These are phyloP conservation scores for Coemansia furcata DNA, from an alignment of 192 early-diverging fungal genomes.

Conservation along the genomic window DNA sequence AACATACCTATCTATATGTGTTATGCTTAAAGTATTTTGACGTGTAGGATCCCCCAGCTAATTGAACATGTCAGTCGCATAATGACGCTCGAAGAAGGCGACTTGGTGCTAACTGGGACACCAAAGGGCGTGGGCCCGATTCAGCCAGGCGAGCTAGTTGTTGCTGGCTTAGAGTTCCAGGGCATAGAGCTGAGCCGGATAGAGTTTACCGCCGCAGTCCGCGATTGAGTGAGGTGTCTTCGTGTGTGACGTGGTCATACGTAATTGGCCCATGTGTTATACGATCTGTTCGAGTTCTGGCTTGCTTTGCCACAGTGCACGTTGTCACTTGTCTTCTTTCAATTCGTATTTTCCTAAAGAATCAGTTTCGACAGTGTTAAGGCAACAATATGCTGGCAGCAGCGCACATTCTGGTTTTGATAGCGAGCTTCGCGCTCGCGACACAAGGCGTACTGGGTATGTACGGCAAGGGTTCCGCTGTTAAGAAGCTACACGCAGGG, in stretches of 20 bases:
- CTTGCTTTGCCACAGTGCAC: background rate
- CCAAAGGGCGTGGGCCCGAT: conserved; percentile 88
- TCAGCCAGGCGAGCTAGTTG: conserved; percentile 71
- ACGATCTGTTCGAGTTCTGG: background rate
- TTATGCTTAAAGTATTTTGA: background rate
- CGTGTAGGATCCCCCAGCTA: conserved; percentile 67
- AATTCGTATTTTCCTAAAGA: background rate
- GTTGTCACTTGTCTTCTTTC: background rate
- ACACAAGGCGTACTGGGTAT: conserved; percentile 43
- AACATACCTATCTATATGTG: background rate
- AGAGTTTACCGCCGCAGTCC: conserved; percentile 36
- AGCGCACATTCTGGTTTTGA: background rate
- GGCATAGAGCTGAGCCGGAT: conserved; percentile 46
- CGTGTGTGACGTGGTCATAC: background rate
- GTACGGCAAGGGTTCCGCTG: conserved; percentile 57
- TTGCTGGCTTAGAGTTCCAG: conserved; percentile 61
- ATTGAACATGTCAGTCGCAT: conserved; percentile 79
- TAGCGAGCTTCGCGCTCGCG: conserved; percentile 15
- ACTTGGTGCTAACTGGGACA: conserved; percentile 90
- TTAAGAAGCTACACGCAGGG: conserved; percentile 54
- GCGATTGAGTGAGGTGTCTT: conserved; percentile 3
- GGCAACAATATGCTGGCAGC: conserved; percentile 1
- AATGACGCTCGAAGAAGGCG: conserved; percentile 88
- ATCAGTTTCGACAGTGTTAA: background rate
- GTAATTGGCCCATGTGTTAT: background rate